These are phyloP conservation scores for Trichoderma sp. DNA, from an alignment of 2,329 filamentous ascomycete genomes.

Conservation along the genomic window DNA sequence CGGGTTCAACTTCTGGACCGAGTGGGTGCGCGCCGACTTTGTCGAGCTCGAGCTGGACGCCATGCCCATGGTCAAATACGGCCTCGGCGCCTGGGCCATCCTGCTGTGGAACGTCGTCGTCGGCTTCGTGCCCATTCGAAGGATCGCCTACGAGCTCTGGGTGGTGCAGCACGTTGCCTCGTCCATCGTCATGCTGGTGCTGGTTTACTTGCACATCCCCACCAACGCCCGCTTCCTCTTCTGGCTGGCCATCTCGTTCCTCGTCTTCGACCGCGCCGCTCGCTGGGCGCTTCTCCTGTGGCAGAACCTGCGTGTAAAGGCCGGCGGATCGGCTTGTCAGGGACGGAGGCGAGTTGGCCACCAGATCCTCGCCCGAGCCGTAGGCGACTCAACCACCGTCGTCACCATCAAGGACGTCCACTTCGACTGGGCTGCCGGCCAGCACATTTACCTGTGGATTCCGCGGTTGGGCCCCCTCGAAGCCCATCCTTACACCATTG, in stretches of 20 bases:
- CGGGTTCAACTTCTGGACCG: constrained; percentile 67
- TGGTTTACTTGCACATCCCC: constrained; percentile 65
- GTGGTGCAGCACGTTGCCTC: constrained; percentile 67
- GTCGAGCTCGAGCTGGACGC: constrained; percentile 59
- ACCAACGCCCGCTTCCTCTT: constrained; percentile 59
- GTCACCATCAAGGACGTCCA: constrained; percentile 61
- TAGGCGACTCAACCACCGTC: constrained; percentile 56
- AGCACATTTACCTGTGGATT: constrained; percentile 63
- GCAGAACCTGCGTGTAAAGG: constrained; percentile 52
- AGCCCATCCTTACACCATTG: constrained; percentile 63
- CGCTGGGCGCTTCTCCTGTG: constrained; percentile 50
- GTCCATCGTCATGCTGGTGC: constrained; percentile 62
- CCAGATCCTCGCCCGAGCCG: constrained; percentile 48
- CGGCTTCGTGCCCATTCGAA: constrained; percentile 63
- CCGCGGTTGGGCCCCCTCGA: constrained; percentile 56
- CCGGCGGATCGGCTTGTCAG: constrained; percentile 45
- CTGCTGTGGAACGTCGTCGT: constrained; percentile 66
- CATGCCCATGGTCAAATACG: constrained; percentile 67
- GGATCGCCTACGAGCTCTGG: constrained; percentile 70
- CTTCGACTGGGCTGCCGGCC: constrained; percentile 60
- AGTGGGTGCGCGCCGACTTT: constrained; percentile 63
- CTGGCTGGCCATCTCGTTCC: constrained; percentile 65
- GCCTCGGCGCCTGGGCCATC: constrained; percentile 66
- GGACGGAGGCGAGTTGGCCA: constrained; percentile 55
- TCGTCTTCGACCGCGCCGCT: constrained; percentile 63